Conservation (phyloP, 78 protist species). For the Protostelium mycophagum region DNA sequence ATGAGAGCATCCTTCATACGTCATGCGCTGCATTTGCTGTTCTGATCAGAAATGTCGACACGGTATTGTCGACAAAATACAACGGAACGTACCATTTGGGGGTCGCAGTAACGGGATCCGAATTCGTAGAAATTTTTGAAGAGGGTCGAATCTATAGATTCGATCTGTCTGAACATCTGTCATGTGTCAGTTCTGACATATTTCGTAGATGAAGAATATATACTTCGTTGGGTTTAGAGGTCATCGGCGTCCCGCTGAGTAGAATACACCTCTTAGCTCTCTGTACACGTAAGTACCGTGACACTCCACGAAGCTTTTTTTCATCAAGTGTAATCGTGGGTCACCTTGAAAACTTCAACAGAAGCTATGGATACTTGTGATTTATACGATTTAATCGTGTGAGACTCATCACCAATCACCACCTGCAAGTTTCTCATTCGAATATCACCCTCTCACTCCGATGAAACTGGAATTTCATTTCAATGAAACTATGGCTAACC, state of each 20-base stretch:
- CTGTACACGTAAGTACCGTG: no score
- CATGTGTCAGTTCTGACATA: neutral
- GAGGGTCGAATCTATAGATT: conserved; percentile 39
- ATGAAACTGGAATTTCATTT: neutral
- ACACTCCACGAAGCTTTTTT: neutral
- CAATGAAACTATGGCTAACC: no score
- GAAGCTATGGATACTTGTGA: conserved; percentile 61
- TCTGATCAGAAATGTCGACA: neutral
- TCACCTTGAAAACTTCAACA: conserved; percentile 33
- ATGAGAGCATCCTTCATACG: neutral
- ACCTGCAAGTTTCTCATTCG: conserved; percentile 6
- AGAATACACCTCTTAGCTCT: conserved; percentile 28
- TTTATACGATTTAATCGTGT: conserved; percentile 58
- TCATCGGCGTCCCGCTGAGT: conserved; percentile 89
- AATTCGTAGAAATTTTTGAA: conserved; percentile 22
- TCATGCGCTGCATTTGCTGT: neutral
- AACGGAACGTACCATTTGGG: neutral
- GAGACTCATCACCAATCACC: conserved; percentile 78
- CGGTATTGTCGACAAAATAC: neutral
- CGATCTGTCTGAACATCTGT: conserved; percentile 50
- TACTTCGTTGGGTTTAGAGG: conserved; percentile 84
- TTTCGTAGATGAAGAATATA: conserved; percentile 3
- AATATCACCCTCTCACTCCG: neutral
- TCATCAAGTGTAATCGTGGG: neutral
- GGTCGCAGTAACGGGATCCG: conserved; percentile 64